phyloP scores from a whole-genome alignment of 2,329 filamentous ascomycete species.

The Talaromyces verruculosus region DNA sequence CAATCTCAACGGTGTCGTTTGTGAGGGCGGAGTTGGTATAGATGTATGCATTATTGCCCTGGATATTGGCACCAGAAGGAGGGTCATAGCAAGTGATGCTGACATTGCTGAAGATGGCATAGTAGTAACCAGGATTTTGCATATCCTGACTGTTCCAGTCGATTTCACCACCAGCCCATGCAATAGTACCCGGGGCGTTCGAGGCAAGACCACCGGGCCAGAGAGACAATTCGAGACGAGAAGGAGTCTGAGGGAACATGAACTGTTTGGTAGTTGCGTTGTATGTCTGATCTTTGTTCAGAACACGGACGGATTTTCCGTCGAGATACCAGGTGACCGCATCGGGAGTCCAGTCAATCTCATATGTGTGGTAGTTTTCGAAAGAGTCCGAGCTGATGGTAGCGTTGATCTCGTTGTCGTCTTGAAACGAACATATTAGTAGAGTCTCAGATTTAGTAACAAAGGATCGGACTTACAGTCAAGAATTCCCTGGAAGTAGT shows the following conservation, averaged over 20 bases:
- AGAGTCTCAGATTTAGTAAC: not conserved
- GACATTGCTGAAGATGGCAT: conserved; percentile 73
- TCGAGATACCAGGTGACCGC: conserved; percentile 84
- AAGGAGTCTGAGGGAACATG: conserved; percentile 85
- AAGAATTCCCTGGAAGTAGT: conserved; percentile 91
- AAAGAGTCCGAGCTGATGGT: conserved; percentile 65
- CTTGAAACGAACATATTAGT: conserved; percentile 45
- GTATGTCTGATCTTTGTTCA: conserved; percentile 78
- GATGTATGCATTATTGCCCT: conserved; percentile 67
- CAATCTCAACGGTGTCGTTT: conserved; percentile 75
- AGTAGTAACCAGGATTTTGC: conserved; percentile 83
- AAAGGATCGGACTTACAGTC: conserved; percentile 64
- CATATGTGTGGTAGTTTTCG: conserved; percentile 80
- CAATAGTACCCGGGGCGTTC: conserved; percentile 80
- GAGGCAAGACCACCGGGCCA: conserved; percentile 84
- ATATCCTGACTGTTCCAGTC: conserved; percentile 84
- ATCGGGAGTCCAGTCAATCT: conserved; percentile 89
- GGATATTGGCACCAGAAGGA: conserved; percentile 65
- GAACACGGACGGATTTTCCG: conserved; percentile 70
- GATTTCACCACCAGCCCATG: conserved; percentile 88
- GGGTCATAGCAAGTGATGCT: conserved; percentile 85
- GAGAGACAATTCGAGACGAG: conserved; percentile 88
- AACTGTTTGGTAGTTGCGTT: conserved; percentile 79
- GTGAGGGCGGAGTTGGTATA: conserved; percentile 66
- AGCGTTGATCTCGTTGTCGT: conserved; percentile 73